phyloP scores from a whole-genome alignment of 2,329 filamentous ascomycete species.

The Ascochyta pisi region DNA sequence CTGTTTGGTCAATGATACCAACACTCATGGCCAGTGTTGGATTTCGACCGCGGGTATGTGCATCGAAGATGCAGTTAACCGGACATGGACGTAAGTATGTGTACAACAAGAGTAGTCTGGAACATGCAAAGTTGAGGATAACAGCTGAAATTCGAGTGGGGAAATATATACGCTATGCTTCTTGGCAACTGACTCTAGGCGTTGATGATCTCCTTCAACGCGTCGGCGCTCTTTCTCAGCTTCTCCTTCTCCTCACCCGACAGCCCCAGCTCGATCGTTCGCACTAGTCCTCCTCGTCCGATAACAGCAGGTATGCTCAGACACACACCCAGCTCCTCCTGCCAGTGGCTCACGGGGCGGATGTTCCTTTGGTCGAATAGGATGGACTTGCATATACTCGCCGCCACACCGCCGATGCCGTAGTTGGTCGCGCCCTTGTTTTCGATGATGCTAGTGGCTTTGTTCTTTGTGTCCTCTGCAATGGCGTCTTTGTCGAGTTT shows the following conservation, averaged over 20 bases:
- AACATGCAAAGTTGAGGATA: too few species aligned
- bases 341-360: slow-evolving; percentile 22
- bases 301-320: slow-evolving; percentile 27
- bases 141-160: too few species aligned
- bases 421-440: slow-evolving; percentile 33
- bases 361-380: slow-evolving; percentile 24
- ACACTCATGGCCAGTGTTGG: too few species aligned
- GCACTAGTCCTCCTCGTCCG: slow-evolving; percentile 23
- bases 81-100: too few species aligned
- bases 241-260: slow-evolving; percentile 15
- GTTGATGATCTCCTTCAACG: slow-evolving; percentile 24
- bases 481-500: slow-evolving; percentile 15
- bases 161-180: background rate
- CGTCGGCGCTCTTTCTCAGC: slow-evolving; percentile 21
- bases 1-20: too few species aligned
- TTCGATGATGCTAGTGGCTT: slow-evolving; percentile 23
- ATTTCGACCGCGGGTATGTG: too few species aligned
- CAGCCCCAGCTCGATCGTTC: slow-evolving; percentile 16
- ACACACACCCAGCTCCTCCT: slow-evolving; percentile 21
- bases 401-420: slow-evolving; percentile 28
- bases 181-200: background rate
- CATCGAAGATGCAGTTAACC: too few species aligned
- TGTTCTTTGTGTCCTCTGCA: slow-evolving; percentile 23
- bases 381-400: slow-evolving; percentile 25
- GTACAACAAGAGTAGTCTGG: too few species aligned